Conservation (phyloP, 1,284 basidiomycete species). For the Rhodofomes roseus region DNA sequence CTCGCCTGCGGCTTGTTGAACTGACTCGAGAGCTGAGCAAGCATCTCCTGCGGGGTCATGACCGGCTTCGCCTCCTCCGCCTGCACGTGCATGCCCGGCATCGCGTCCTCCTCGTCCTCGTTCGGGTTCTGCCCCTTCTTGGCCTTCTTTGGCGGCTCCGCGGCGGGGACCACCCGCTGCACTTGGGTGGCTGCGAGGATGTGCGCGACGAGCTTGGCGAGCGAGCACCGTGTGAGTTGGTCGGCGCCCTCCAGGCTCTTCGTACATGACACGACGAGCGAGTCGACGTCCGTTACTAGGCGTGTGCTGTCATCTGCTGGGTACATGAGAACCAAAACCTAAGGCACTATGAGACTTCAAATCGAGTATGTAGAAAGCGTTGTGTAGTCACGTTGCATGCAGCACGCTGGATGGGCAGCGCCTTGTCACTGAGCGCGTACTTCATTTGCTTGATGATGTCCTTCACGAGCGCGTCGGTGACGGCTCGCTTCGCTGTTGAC, state of each 20-base stretch:
- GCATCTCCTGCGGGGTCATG: conserved; percentile 78
- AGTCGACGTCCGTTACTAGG: conserved; percentile 70
- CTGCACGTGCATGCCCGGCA: conserved; percentile 42
- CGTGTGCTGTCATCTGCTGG: conserved; percentile 50
- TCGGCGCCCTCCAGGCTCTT: conserved; percentile 83
- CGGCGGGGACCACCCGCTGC: conserved; percentile 49
- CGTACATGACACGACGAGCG: conserved; percentile 63
- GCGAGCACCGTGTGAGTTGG: conserved; percentile 76
- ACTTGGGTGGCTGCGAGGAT: conserved; percentile 85
- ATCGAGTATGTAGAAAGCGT: no score
- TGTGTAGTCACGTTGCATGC: conserved; percentile 77
- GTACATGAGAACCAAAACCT: conserved; percentile 70
- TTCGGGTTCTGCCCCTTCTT: conserved; percentile 59
- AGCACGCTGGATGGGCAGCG: conserved; percentile 82
- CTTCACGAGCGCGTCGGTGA: conserved; percentile 76
- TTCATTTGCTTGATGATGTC: conserved; percentile 87
- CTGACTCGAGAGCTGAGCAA: conserved; percentile 70
- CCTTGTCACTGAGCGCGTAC: conserved; percentile 77
- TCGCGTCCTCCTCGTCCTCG: conserved; percentile 53
- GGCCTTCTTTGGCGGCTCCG: conserved; percentile 55
- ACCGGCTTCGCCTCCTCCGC: conserved; percentile 70
- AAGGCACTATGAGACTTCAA: conserved; percentile 9
- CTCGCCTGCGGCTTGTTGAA: conserved; percentile 75
- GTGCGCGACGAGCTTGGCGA: conserved; percentile 80
- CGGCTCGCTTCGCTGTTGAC: conserved; percentile 73